Percentiles rank a stretch among this genome's conserved stretches.
These are phyloP conservation scores for Tricladium varicosporioides DNA, from an alignment of 2,329 filamentous ascomycete genomes.

Conservation along the genomic window DNA sequence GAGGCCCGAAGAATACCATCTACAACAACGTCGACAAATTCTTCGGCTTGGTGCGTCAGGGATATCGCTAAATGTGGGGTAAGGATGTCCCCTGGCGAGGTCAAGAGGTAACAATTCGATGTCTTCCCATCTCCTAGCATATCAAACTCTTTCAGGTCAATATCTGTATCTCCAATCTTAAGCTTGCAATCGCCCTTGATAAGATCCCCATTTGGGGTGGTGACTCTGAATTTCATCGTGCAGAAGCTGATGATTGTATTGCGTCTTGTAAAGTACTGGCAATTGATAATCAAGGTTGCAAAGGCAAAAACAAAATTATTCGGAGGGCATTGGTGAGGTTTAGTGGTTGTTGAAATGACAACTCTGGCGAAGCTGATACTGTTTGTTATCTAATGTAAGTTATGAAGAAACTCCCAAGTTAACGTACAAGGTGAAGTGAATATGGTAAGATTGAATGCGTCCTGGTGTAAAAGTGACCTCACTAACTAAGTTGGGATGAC, in stretches of 20 bases:
- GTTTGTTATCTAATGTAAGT: no score
- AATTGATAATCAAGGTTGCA: not conserved
- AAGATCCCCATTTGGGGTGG: not conserved
- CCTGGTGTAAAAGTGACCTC: no score
- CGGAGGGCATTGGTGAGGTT: not conserved
- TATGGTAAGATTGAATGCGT: no score
- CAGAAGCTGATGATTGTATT: not conserved
- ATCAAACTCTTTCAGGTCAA: slow-evolving; percentile 8
- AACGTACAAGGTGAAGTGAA: no score
- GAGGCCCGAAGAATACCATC: slow-evolving; percentile 30
- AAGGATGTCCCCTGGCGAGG: slow-evolving; percentile 18
- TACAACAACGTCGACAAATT: slow-evolving; percentile 26
- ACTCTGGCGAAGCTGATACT: no score
- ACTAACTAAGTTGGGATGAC: no score
- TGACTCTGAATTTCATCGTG: not conserved
- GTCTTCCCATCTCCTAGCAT: slow-evolving; percentile 3
- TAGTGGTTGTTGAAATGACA: not conserved
- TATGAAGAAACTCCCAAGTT: no score
- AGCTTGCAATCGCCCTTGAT: not conserved
- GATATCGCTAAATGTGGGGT: slow-evolving; percentile 3
- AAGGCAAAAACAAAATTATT: not conserved
- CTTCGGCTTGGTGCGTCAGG: slow-evolving; percentile 7
- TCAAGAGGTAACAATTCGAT: slow-evolving; percentile 19
- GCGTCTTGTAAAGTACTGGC: not conserved
- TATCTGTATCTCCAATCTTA: not conserved